Conservation (phyloP, 2,329 filamentous ascomycete species). For the Penicillium crustosum region DNA sequence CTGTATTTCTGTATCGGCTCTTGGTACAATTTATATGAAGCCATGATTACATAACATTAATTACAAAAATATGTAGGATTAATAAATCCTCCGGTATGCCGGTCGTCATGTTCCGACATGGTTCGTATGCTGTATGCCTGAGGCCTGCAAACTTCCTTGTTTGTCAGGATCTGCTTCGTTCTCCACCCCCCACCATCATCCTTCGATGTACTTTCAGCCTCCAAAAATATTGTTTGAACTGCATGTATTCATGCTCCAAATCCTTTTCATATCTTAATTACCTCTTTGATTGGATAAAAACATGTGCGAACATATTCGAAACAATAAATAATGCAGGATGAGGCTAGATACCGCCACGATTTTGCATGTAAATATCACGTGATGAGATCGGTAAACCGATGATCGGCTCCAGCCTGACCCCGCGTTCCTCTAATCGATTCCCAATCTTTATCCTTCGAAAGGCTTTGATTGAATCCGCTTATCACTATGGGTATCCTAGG, state of each 20-base stretch:
- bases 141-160: too few relatives aligned
- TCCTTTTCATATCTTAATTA: background rate
- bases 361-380: background rate
- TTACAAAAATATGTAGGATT: too few relatives aligned
- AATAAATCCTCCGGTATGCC: too few relatives aligned
- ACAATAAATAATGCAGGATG: background rate
- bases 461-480: background rate
- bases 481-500: slow-evolving; percentile 15
- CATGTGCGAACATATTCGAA: background rate
- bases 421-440: background rate
- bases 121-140: too few relatives aligned
- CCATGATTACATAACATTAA: too few relatives aligned
- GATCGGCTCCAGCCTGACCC: background rate
- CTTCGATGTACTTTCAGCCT: background rate
- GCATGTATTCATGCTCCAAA: background rate
- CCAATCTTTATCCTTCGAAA: background rate
- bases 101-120: too few relatives aligned
- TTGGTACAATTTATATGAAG: too few relatives aligned
- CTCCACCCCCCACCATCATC: too few relatives aligned
- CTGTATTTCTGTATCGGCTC: too few relatives aligned
- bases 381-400: background rate
- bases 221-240: background rate
- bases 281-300: background rate
- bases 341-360: background rate
- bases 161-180: background rate